Percentiles rank a stretch among this genome's conserved stretches.
Conservation (phyloP, 2,329 filamentous ascomycete genomes). For the Botryotinia narcissicola region DNA sequence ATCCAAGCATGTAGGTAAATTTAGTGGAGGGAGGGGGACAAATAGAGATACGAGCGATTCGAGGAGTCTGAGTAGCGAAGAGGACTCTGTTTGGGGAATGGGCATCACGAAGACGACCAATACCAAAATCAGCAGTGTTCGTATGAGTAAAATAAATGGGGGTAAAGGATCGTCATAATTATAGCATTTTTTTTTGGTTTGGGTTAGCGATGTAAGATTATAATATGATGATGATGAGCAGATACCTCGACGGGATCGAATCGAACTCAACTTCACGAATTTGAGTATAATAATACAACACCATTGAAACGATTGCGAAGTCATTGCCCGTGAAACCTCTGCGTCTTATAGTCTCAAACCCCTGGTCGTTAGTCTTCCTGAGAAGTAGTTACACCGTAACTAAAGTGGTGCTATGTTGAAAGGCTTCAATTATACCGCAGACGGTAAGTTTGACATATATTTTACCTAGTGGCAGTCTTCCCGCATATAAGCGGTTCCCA, state of each 20-base stretch:
- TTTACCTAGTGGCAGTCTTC: background rate
- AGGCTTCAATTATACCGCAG: background rate
- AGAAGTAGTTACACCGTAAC: background rate
- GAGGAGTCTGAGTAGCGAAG: background rate
- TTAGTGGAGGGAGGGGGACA: background rate
- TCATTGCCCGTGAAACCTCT: background rate
- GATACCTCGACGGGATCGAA: conserved; percentile 6
- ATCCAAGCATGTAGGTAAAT: background rate
- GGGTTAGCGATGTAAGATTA: background rate
- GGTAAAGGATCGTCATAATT: background rate
- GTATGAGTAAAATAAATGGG: background rate
- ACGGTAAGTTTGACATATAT: background rate
- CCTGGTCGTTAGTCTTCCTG: background rate
- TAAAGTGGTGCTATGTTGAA: background rate
- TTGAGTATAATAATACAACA: background rate
- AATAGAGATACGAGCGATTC: background rate
- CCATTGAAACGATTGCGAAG: background rate
- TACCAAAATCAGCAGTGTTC: conserved; percentile 3
- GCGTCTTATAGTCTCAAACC: background rate
- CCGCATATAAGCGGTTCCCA: background rate
- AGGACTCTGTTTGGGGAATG: background rate
- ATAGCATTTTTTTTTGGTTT: background rate
- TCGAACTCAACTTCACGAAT: background rate
- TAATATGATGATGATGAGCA: conserved; percentile 8
- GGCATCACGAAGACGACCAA: conserved; percentile 14